A percentile compares a stretch with the other conserved stretches of the same genome.
Conservation (phyloP, 2,329 filamentous ascomycete species). For the Aspergillus sp. region DNA sequence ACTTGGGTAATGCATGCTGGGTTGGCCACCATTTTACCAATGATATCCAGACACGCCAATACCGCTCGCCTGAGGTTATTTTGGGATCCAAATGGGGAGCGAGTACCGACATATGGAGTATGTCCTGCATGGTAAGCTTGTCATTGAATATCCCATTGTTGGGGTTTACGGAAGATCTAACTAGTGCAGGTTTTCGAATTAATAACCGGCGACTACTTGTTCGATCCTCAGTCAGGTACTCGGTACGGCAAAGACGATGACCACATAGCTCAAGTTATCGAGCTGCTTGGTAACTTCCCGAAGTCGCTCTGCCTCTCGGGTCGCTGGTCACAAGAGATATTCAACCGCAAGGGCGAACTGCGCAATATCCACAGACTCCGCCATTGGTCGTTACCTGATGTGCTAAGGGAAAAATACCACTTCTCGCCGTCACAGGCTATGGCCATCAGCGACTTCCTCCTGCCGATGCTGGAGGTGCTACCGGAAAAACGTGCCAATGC, state of each 20-base stretch:
- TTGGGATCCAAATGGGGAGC: conserved; percentile 97
- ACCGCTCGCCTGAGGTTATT: conserved; percentile 95
- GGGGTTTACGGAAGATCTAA: not conserved
- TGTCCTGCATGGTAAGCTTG: conserved; percentile 91
- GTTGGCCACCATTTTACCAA: conserved; percentile 99
- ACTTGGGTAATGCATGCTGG: conserved; percentile 98
- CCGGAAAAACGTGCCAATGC: conserved; percentile 91
- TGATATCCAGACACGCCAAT: conserved; percentile 97
- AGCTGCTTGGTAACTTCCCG: conserved; percentile 89
- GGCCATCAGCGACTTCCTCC: conserved; percentile 76
- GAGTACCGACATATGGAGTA: conserved; percentile 99
- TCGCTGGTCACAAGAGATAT: conserved; percentile 98
- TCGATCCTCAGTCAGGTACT: conserved; percentile 95
- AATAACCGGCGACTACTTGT: conserved; percentile 97
- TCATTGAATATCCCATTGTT: not conserved
- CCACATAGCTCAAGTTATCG: conserved; percentile 98
- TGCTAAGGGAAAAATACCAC: conserved; percentile 94
- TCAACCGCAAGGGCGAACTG: conserved; percentile 94
- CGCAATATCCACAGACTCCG: conserved; percentile 95
- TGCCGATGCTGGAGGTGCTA: conserved; percentile 86
- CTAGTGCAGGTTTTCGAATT: conserved; percentile 75
- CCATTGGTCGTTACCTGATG: conserved; percentile 92
- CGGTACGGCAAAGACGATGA: conserved; percentile 99
- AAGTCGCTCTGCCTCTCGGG: conserved; percentile 88
- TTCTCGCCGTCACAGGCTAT: conserved; percentile 81